These are phyloP conservation scores for Suillus brevipes DNA, from an alignment of 768 basidiomycete species.

Conservation along the genomic window DNA sequence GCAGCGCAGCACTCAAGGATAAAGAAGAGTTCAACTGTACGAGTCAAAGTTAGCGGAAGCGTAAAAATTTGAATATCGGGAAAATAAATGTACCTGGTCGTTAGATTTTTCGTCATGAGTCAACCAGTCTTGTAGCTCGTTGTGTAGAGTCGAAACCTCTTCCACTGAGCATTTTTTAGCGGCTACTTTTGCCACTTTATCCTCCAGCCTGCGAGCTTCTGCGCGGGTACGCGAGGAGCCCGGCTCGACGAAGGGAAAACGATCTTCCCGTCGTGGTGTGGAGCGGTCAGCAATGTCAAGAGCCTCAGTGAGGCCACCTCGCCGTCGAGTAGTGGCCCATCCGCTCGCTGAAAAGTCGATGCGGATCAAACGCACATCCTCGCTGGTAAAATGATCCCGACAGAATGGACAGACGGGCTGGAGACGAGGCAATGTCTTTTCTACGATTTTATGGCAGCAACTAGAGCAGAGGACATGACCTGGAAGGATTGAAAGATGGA, in stretches of 20 bases:
- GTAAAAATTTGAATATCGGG: constrained; percentile 10
- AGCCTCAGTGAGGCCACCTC: constrained; percentile 50
- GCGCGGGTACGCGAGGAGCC: constrained; percentile 42
- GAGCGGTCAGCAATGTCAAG: constrained; percentile 41
- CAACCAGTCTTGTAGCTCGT: constrained; percentile 79
- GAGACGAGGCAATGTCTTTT: constrained; percentile 72
- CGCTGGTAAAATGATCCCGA: constrained; percentile 69
- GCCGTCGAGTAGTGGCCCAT: constrained; percentile 65
- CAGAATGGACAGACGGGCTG: constrained; percentile 84
- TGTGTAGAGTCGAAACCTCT: constrained; percentile 75
- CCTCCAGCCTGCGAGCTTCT: constrained; percentile 70
- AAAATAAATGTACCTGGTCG: constrained; percentile 52
- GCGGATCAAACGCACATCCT: constrained; percentile 73
- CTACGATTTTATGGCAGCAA: constrained; percentile 79
- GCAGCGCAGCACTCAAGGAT: constrained; percentile 71
- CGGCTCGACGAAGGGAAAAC: constrained; percentile 48
- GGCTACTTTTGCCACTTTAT: constrained; percentile 76
- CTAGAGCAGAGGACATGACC: constrained; percentile 79
- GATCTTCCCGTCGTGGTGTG: constrained; percentile 48
- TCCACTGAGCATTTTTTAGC: constrained; percentile 87
- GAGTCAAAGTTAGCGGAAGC: constrained; percentile 11
- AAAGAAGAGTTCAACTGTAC: constrained; percentile 59
- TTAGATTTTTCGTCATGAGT: constrained; percentile 56
- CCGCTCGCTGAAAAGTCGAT: constrained; percentile 73
- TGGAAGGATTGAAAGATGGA: constrained; percentile 27